phyloP scores from a whole-genome alignment of 2,329 filamentous ascomycete species.

The Pseudopyricularia javanii region DNA sequence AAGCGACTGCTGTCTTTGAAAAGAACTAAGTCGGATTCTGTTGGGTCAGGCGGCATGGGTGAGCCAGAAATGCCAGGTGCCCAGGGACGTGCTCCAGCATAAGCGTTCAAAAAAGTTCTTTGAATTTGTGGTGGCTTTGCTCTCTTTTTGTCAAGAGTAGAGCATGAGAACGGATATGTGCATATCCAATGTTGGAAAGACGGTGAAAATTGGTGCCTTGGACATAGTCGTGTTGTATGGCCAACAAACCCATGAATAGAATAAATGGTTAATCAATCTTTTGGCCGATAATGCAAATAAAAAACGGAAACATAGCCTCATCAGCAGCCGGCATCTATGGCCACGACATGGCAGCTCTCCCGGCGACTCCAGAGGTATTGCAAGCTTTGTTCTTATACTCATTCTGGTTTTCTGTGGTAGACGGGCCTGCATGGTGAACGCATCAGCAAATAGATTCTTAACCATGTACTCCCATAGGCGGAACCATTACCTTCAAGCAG shows the following conservation, averaged over 20 bases:
- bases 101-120: neutral
- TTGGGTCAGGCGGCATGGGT: neutral
- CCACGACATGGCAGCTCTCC: too few species aligned
- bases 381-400: neutral
- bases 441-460: neutral
- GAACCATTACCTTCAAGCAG: neutral
- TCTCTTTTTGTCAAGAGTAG: neutral
- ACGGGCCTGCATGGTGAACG: neutral
- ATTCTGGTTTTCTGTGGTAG: neutral
- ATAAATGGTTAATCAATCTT: too few species aligned
- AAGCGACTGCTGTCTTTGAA: conserved; percentile 33
- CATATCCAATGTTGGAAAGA: too few species aligned
- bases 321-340: too few species aligned
- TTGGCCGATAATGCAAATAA: too few species aligned
- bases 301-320: too few species aligned
- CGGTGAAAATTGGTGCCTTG: too few species aligned
- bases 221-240: too few species aligned
- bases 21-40: conserved; percentile 14
- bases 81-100: neutral
- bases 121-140: neutral
- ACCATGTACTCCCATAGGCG: neutral
- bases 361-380: too few species aligned
- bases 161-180: neutral
- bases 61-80: neutral
- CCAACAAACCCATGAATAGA: too few species aligned